Conservation (phyloP, 2,329 filamentous ascomycete species). For the Alternaria triticina region DNA sequence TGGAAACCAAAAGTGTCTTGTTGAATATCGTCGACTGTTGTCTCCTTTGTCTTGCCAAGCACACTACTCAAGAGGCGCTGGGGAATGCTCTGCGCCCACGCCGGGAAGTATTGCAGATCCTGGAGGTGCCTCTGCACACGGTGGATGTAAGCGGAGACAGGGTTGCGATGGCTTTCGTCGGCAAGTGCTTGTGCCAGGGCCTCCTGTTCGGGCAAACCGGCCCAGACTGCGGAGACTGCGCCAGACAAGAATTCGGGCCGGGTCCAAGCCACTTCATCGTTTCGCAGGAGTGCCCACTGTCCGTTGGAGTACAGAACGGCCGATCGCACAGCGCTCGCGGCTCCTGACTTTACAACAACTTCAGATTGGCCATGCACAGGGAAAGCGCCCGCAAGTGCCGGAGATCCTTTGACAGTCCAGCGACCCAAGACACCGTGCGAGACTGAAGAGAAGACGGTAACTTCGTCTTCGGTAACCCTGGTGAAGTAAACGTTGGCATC, state of each 20-base stretch:
- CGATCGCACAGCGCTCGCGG: conserved; percentile 77
- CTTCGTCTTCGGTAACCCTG: conserved; percentile 76
- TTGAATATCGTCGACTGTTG: conserved; percentile 59
- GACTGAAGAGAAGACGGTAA: conserved; percentile 74
- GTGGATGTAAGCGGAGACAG: conserved; percentile 83
- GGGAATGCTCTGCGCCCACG: conserved; percentile 73
- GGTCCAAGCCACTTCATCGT: conserved; percentile 80
- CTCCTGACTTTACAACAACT: conserved; percentile 72
- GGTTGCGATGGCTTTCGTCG: conserved; percentile 82
- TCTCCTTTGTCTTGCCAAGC: conserved; percentile 64
- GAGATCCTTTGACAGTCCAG: conserved; percentile 67
- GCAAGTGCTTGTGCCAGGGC: conserved; percentile 81
- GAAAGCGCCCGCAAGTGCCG: conserved; percentile 34
- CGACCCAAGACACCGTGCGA: conserved; percentile 78
- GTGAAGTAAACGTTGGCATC: conserved; percentile 90
- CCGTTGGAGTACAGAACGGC: conserved; percentile 69
- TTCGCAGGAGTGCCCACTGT: conserved; percentile 84
- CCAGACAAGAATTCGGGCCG: conserved; percentile 83
- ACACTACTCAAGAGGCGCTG: conserved; percentile 66
- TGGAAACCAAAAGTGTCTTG: conserved; percentile 86
- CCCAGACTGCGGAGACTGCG: conserved; percentile 79
- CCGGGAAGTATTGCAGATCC: conserved; percentile 78
- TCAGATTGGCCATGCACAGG: conserved; percentile 78
- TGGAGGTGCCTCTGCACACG: conserved; percentile 80
- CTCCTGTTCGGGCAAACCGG: conserved; percentile 75